phyloP scores from a whole-genome alignment of 2,329 filamentous ascomycete genomes.

The Venturia effusa region DNA sequence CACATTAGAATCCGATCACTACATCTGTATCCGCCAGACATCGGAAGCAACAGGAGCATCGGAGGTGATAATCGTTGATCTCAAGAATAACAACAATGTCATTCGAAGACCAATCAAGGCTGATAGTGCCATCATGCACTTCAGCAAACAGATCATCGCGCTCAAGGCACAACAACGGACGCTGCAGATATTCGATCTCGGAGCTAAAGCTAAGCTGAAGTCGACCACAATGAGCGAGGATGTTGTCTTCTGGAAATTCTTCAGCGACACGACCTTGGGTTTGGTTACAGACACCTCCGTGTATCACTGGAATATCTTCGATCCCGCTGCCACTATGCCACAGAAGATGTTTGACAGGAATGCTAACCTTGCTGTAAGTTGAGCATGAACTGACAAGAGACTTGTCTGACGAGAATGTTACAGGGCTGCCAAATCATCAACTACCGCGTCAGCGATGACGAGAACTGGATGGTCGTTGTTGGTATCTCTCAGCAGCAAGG shows the following conservation, averaged over 20 bases:
- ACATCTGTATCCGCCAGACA: conserved; percentile 93
- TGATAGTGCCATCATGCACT: conserved; percentile 99
- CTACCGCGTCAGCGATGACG: conserved; percentile 89
- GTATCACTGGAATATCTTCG: conserved; percentile 97
- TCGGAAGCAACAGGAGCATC: conserved; percentile 72
- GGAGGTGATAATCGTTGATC: conserved; percentile 93
- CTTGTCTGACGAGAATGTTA: conserved; percentile 2
- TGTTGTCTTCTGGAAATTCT: conserved; percentile 99
- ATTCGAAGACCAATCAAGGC: conserved; percentile 94
- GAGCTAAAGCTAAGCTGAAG: conserved; percentile 90
- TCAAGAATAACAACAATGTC: conserved; percentile 95
- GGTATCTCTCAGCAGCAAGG: conserved; percentile 91
- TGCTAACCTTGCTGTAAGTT: conserved; percentile 71
- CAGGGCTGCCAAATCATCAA: conserved; percentile 99
- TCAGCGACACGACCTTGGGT: conserved; percentile 77
- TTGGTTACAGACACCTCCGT: conserved; percentile 84
- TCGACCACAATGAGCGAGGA: conserved; percentile 94
- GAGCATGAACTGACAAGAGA: conserved; percentile 8
- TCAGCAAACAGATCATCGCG: conserved; percentile 89
- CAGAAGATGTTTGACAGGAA: conserved; percentile 94
- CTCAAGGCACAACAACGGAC: conserved; percentile 90
- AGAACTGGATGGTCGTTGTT: conserved; percentile 97
- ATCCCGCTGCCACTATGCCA: conserved; percentile 57
- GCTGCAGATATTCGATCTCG: conserved; percentile 94
- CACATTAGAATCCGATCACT: conserved; percentile 95